Evolutionary conservation across 768 basidiomycete species (phyloP), one percentile per base, ranked within the genome.

Genomic region (Lactarius hengduanensis): DNA sequence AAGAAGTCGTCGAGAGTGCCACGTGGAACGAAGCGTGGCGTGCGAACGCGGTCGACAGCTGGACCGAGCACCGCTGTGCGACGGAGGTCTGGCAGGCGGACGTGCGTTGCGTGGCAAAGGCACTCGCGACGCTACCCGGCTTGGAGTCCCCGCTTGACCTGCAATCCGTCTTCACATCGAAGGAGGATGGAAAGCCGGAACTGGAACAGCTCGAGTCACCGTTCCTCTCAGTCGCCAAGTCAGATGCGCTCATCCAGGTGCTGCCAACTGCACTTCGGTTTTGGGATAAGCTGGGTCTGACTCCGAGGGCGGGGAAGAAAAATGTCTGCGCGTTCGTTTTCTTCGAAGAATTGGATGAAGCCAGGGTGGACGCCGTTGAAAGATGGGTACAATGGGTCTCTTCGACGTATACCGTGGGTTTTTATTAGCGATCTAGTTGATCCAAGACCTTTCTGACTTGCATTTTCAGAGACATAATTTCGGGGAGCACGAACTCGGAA

Each of bases 241-340:
- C 84, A 2, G 86, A 88, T 43, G 81, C 84, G 4, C 75, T 92
- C 32, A 79, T 94, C n/a, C 86, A 92, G 50, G 75, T 91, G 20
- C 75, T 85, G 16, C 87, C 91, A 2, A 76, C 90, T 4, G 88
- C 91, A 0, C 73, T 94, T 28, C 82, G 87, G 2, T 94, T 94
- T 74, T 94, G 93, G 92, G 88, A 91, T 70, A 94, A 92, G 74
- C 80, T 94, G 15, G 91, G 90, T 0, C 73, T 95, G 54, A 80
- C 81, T 18, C 93, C 93, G 0, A 81, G 83, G 57, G 82, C 82
- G 41, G 93, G 94, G 8, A 79, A 77, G 64, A 94, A 94, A 76
- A 81, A 94, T 70, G 80, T 90, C 4, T 82, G 80, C 1, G 84
- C 83, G 1, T 91, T 87, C 74, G 84, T 87, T 0, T 77, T 94